Percentiles rank a stretch among this genome's conserved stretches.
Evolutionary conservation across 2,329 filamentous ascomycete species (phyloP).

Genomic region (Dryadomyces quercivorus): DNA sequence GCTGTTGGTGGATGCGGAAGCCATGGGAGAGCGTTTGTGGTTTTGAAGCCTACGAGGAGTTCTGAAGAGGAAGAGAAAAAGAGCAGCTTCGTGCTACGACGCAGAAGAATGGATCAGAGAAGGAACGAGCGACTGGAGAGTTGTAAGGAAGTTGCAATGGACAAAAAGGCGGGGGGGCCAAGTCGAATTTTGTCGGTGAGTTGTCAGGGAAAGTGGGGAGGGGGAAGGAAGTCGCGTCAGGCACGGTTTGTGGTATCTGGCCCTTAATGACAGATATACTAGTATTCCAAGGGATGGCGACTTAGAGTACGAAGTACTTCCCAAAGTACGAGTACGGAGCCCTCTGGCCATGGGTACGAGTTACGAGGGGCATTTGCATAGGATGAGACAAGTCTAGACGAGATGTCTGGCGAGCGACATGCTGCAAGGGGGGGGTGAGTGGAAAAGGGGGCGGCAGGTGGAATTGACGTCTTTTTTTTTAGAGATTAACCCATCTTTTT

Average conservation of each 20-base stretch:
- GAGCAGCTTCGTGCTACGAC: not conserved
- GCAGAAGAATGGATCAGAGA: not conserved
- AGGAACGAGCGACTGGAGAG: not conserved
- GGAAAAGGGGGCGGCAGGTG: not conserved
- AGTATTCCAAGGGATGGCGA: not conserved
- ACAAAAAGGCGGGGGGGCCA: constrained; percentile 3
- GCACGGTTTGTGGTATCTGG: not conserved
- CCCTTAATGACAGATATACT: not conserved
- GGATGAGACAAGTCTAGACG: not conserved
- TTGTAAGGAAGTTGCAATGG: constrained; percentile 4
- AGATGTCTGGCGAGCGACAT: not conserved
- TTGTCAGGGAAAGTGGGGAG: constrained; percentile 7
- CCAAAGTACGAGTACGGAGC: not conserved
- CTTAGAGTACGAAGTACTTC: not conserved
- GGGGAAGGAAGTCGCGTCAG: not conserved
- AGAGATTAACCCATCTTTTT: too few species aligned
- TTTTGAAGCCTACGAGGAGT: not conserved
- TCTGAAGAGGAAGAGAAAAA: constrained; percentile 1
- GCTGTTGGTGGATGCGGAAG: constrained; percentile 2
- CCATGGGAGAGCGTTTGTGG: not conserved
- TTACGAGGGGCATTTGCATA: not conserved
- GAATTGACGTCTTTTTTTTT: not conserved
- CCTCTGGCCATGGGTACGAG: not conserved
- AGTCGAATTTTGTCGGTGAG: constrained; percentile 7
- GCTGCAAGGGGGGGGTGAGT: too few species aligned